Conservation (phyloP, 345 rosid species). For the Eucalyptus sp. region DNA sequence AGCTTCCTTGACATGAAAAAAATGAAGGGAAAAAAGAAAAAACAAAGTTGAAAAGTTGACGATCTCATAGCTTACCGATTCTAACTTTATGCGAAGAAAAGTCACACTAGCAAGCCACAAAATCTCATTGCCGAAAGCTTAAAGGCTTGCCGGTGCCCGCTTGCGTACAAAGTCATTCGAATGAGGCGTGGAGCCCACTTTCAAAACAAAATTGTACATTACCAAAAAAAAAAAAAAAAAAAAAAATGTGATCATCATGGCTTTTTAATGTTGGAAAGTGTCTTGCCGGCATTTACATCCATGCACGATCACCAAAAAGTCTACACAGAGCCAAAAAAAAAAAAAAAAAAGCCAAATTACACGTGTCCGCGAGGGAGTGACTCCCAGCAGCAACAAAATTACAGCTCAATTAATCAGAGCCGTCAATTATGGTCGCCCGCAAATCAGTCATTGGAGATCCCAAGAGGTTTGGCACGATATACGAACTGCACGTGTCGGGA, state of each 20-base stretch:
- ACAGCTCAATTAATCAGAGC: background rate
- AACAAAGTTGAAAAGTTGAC: background rate
- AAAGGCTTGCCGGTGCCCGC: background rate
- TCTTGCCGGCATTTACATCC: background rate
- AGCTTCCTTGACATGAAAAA: background rate
- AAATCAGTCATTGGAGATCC: background rate
- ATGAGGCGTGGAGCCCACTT: background rate
- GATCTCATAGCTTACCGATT: background rate
- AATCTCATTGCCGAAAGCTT: background rate
- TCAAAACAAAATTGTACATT: background rate
- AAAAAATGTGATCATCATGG: background rate
- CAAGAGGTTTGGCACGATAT: background rate
- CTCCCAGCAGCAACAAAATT: background rate
- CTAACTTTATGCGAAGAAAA: background rate
- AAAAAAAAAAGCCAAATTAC: background rate
- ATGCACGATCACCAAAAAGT: background rate
- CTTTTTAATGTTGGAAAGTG: background rate
- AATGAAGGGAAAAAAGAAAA: background rate
- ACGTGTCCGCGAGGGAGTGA: background rate
- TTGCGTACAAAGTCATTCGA: background rate
- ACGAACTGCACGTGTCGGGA: background rate
- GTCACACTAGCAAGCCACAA: background rate
- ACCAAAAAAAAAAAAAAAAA: too few species aligned
- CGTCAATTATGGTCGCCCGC: background rate
- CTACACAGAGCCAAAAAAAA: background rate